Evolutionary conservation across 139 green algal genomes (phyloP).

Genomic region (Microglena sp.): DNA sequence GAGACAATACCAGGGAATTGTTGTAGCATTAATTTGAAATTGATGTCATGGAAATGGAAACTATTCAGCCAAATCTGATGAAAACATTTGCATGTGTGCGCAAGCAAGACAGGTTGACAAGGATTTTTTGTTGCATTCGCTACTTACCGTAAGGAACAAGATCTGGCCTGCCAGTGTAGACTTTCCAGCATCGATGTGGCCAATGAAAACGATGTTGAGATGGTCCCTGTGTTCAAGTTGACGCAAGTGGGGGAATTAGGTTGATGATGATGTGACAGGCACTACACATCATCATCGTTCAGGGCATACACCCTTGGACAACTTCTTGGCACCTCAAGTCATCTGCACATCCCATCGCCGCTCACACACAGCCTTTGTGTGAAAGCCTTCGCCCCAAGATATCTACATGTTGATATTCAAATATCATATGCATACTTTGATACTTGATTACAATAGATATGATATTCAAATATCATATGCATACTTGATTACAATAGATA

Average conservation of each 20-base stretch:
- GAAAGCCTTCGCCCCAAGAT: neutral
- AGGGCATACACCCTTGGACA: neutral
- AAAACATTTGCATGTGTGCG: neutral
- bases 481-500: no score
- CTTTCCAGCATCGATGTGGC: conserved; percentile 97
- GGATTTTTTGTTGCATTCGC: no score
- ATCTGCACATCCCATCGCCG: neutral
- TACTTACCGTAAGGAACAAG: conserved; percentile 71
- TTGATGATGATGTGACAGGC: neutral
- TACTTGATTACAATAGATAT: no score
- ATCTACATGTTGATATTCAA: neutral
- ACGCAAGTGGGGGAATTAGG: no score
- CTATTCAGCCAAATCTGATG: no score
- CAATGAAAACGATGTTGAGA: conserved; percentile 98
- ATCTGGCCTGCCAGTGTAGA: conserved; percentile 95
- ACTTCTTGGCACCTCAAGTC: no score
- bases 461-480: no score
- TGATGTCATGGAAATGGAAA: no score
- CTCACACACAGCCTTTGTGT: neutral
- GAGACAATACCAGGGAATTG: neutral
- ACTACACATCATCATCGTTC: neutral
- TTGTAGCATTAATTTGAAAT: no score
- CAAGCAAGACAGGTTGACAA: neutral
- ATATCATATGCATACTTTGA: no score
- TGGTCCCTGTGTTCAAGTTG: conserved; percentile 68